Conservation (phyloP, 257 asterid species). For the Galeopsis tetrahit region DNA sequence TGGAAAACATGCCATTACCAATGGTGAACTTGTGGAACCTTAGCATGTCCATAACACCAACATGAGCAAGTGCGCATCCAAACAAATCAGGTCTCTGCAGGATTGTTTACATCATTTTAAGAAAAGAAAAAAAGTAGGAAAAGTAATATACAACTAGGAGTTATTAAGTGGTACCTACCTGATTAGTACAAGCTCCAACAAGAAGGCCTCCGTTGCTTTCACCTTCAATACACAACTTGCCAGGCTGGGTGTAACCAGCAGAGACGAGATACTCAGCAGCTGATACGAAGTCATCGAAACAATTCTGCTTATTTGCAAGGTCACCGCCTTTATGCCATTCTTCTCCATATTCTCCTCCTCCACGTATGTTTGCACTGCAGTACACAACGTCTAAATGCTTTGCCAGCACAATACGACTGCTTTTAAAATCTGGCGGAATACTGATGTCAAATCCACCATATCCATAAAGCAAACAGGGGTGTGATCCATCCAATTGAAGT, state of each 20-base stretch:
- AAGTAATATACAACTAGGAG: constrained; percentile 11
- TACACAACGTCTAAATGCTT: constrained; percentile 68
- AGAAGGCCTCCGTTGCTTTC: constrained; percentile 97
- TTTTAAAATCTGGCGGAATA: constrained; percentile 69
- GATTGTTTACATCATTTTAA: constrained; percentile 10
- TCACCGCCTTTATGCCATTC: constrained; percentile 97
- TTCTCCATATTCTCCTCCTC: constrained; percentile 98
- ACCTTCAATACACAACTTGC: constrained; percentile 91
- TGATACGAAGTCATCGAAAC: constrained; percentile 82
- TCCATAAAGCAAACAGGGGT: constrained; percentile 80
- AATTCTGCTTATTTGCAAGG: constrained; percentile 78
- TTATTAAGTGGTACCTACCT: constrained; percentile 45
- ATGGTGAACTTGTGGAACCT: constrained; percentile 95
- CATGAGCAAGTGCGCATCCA: constrained; percentile 97
- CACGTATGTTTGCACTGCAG: constrained; percentile 90
- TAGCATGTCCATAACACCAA: constrained; percentile 99
- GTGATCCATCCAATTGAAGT: constrained; percentile 73
- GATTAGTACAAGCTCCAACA: constrained; percentile 88
- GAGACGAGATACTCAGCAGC: constrained; percentile 78
- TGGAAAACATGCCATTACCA: constrained; percentile 48
- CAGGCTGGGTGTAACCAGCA: constrained; percentile 86
- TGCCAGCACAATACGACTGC: constrained; percentile 59
- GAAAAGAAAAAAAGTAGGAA: not conserved
- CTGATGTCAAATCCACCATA: constrained; percentile 88
- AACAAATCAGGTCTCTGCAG: constrained; percentile 94